Base-by-base conservation (phyloP, 768 basidiomycete species). In the Tylopilus felleus region DNA sequence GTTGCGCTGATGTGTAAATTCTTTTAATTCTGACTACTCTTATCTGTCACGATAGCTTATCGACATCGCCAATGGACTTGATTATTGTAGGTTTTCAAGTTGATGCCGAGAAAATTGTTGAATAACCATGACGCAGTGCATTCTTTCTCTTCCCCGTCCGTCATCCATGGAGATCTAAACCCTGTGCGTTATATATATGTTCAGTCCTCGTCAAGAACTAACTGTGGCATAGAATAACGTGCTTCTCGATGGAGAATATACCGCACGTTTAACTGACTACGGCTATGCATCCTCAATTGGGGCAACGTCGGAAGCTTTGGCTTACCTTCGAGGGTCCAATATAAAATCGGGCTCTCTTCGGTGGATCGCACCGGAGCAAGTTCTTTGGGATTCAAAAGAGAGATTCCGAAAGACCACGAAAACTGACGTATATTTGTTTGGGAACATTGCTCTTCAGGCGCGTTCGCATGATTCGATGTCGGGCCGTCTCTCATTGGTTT, bases 251-350 rank as follows among this genome's bases (percentile, higher is more conserved):
- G 57, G 33, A 33, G 31, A 53, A 2, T 59, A 70, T 23, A 71
- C 69, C 27, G 75, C 71, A 1, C 67, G 69, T 16, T 59, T 80
- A 6, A 70, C 72, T 51, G 79, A 79, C 52, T 79, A 76, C 52
- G 77, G 77, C 4, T 29, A 64, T 40, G 65, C 68, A 22, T 74
- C 76, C 0, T 13, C 49, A 8, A 17, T 57, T 7, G 56, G 39
- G 8, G 21, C 35, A 19, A 51, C 28, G 8, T 36, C 49, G 0
- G 57, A 55, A 31, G 49, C 25, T 7, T 22, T 31, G 16, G 31
- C 22, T 13, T 47, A 39, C 22, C 57, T 55, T 25, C 50, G 41
- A 38, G 36, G 21, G 51, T 61, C 40, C 64, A 74, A 42, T 66
- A 67, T 14, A 75, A 73, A n/a, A 22, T 31, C 59, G 3, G 49